Base-by-base conservation (phyloP, 495 filamentous ascomycete genomes). In the Neurospora pannonica region DNA sequence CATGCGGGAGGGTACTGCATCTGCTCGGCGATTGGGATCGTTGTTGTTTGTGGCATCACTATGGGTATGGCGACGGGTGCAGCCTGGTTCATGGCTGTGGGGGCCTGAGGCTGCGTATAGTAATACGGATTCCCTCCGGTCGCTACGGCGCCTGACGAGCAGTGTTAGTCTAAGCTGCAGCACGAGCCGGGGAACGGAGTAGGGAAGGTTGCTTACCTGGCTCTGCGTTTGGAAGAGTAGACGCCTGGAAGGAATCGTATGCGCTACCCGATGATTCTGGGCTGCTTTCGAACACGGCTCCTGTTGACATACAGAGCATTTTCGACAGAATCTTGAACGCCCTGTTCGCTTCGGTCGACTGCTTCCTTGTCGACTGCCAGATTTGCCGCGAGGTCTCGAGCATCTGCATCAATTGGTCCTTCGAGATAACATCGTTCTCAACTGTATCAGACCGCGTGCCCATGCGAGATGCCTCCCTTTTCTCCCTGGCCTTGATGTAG, bases 311-410 rank as follows among this genome's bases (percentile, higher is more conserved):
- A 40, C 46, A 60, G 4, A 81, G 73, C 79, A 81, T 79, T 9
- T 76, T 78, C 17, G 73, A 73, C 7, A 81, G 72, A 67, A 81
- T 80, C 21, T 79, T 77, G 74, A 78, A 81, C 5, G 75, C 79
- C 62, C 75, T 74, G 72, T 78, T 77, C 1, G 78, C 77, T 62
- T 80, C 76, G 11, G 46, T n/a, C 5, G 76, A 79, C 19, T 77
- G 37, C 6, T 48, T 60, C 17, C 77, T 40, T 71, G 72, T 72
- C 5, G 67, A 34, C 39, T 77, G 76, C 79, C 79, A 81, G 43
- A 81, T 79, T 10, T 70, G 36, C 36, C 76, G 76, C 17, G 79
- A 81, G 0, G 71, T 77, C 19, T 75, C 42, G 24, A 81, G 71
- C 11, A 81, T 80, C n/a, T 74, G 74, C 36, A 79, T 40, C 11